Percentiles rank a stretch among this genome's conserved stretches.
Evolutionary conservation across 306 rosid genomes (phyloP).

Genomic region (Glycine latifolia): DNA sequence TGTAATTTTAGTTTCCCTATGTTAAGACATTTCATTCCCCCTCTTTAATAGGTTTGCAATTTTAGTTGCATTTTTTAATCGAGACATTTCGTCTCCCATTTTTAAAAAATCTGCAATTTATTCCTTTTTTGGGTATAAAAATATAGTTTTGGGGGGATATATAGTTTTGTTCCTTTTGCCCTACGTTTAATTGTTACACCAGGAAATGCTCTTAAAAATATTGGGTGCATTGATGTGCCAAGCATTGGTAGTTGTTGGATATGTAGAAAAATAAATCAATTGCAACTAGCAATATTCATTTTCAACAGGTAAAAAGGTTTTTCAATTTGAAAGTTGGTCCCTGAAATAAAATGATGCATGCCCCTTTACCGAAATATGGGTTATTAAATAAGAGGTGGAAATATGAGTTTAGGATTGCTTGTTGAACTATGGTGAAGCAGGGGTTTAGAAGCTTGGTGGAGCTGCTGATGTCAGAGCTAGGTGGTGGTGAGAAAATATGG

Average conservation of each 20-base stretch:
- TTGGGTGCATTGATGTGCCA: background rate
- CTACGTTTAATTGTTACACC: background rate
- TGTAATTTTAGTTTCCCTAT: no score
- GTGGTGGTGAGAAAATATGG: no score
- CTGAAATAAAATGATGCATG: background rate
- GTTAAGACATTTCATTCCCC: no score
- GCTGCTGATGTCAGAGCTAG: no score
- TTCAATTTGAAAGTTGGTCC: background rate
- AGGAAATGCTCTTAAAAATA: background rate
- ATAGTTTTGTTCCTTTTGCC: background rate
- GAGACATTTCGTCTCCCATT: no score
- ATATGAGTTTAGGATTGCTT: background rate
- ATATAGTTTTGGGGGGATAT: background rate
- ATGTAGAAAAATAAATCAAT: conserved; percentile 6
- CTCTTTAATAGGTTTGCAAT: no score
- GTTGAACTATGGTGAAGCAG: background rate
- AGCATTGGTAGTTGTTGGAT: conserved; percentile 17
- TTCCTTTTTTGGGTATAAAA: no score
- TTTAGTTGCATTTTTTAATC: no score
- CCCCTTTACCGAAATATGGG: no score
- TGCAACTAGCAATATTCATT: background rate
- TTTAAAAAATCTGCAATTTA: no score
- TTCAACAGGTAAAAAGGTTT: conserved; percentile 34
- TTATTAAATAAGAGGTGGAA: background rate
- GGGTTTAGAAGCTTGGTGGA: background rate